A percentile compares a stretch with the other conserved stretches of the same genome.
These are phyloP conservation scores for Saccharomyces hybrid DNA, from an alignment of 1,139 yeast genomes.

Conservation along the genomic window DNA sequence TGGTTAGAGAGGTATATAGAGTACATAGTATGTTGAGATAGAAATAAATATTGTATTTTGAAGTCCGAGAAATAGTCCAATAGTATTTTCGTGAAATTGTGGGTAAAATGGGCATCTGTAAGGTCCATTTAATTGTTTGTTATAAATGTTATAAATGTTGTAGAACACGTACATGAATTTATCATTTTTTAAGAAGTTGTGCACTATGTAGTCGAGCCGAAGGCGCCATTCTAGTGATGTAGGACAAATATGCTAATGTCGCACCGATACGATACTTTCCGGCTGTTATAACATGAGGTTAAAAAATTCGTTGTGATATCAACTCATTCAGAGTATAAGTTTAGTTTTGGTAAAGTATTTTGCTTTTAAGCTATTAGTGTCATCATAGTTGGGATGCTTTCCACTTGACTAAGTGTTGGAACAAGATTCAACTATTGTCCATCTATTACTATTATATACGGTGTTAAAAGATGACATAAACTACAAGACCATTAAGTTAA, in stretches of 20 bases:
- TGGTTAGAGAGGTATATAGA: background rate
- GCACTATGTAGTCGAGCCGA: no score
- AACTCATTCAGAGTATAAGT: background rate
- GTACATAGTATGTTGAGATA: background rate
- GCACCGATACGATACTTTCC: background rate
- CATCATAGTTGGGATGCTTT: background rate
- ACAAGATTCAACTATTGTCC: no score
- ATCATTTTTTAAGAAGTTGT: background rate
- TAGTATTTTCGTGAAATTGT: background rate
- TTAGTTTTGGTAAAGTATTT: background rate
- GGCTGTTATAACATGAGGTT: background rate
- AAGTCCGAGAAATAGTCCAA: background rate
- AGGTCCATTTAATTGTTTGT: background rate
- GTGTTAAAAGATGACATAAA: no score
- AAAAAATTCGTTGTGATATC: background rate
- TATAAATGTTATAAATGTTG: background rate
- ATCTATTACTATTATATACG: no score
- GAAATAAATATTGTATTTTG: background rate
- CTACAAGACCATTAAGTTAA: no score
- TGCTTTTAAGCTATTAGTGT: background rate
- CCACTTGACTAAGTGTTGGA: no score
- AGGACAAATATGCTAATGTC: background rate
- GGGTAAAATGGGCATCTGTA: background rate
- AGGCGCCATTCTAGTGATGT: background rate
- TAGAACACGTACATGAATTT: background rate